Conservation (phyloP, 257 asterid genomes). For the Schizonepeta tenuifolia region DNA sequence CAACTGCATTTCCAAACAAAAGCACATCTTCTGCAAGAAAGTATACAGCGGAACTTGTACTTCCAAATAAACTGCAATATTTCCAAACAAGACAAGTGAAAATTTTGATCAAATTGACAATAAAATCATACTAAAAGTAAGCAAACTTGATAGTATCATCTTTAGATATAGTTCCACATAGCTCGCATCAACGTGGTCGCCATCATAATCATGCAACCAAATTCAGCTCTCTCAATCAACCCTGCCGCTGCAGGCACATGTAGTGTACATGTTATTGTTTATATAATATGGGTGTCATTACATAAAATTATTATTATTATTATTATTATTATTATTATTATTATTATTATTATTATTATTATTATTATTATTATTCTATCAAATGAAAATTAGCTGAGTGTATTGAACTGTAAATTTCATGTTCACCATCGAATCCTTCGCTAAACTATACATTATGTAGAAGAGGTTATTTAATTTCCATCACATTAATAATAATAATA, state of each 20-base stretch:
- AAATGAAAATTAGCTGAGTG: too few species aligned
- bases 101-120: neutral
- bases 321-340: too few species aligned
- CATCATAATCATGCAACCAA: slow-evolving; percentile 40
- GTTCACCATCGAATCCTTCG: too few species aligned
- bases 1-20: neutral
- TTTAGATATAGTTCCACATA: slow-evolving; percentile 32
- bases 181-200: slow-evolving; percentile 37
- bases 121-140: neutral
- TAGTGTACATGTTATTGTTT: too few species aligned
- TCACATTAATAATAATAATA: too few species aligned
- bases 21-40: neutral
- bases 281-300: too few species aligned
- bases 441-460: too few species aligned
- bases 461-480: too few species aligned
- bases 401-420: too few species aligned
- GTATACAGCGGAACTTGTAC: neutral
- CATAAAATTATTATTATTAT: neutral
- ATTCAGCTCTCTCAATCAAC: slow-evolving; percentile 34
- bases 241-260: slow-evolving; percentile 32
- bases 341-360: too few species aligned
- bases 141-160: neutral
- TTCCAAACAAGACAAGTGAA: neutral
- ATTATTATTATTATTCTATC: too few species aligned
- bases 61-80: too few species aligned